A percentile compares a stretch with the other conserved stretches of the same genome.
These are phyloP conservation scores for Zoysia pacifica DNA, from an alignment of 176 grass and related monocot species.

Conservation along the genomic window DNA sequence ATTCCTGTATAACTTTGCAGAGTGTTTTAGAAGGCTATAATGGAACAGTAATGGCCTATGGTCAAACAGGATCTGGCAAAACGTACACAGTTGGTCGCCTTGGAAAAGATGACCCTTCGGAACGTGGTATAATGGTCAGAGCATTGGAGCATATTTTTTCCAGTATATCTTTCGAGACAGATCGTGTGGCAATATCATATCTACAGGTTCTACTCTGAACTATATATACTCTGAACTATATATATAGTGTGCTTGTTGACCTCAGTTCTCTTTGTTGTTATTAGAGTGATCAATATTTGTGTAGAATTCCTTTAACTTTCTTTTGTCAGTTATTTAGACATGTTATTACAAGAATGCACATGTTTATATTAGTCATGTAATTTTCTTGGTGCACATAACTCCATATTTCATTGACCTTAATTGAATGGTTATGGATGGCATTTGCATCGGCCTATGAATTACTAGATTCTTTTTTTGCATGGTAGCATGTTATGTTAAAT, in stretches of 20 bases:
- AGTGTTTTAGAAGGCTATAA: constrained; percentile 98
- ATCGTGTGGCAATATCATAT: constrained; percentile 74
- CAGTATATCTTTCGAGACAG: constrained; percentile 51
- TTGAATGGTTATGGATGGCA: constrained; percentile 19
- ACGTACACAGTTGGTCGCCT: constrained; percentile 90
- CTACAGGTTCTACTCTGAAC: constrained; percentile 62
- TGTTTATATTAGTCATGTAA: neutral
- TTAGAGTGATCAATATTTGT: neutral
- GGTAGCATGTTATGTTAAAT: constrained; percentile 6
- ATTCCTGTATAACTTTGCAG: constrained; percentile 61
- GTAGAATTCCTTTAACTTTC: neutral
- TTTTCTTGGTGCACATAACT: neutral
- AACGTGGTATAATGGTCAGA: constrained; percentile 94
- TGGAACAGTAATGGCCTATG: constrained; percentile 99
- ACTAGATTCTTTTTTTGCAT: neutral
- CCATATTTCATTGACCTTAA: constrained; percentile 4
- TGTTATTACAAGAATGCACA: neutral
- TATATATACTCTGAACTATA: neutral
- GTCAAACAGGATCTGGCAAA: constrained; percentile 98
- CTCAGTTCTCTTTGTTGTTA: constrained; percentile 17
- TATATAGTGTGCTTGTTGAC: constrained; percentile 1
- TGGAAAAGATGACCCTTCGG: constrained; percentile 88
- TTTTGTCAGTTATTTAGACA: constrained; percentile 1
- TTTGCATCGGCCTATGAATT: neutral
- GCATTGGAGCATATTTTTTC: constrained; percentile 86